Conservation (phyloP, 192 early-diverging fungal genomes). For the Phlyctochytrium arcticum region DNA sequence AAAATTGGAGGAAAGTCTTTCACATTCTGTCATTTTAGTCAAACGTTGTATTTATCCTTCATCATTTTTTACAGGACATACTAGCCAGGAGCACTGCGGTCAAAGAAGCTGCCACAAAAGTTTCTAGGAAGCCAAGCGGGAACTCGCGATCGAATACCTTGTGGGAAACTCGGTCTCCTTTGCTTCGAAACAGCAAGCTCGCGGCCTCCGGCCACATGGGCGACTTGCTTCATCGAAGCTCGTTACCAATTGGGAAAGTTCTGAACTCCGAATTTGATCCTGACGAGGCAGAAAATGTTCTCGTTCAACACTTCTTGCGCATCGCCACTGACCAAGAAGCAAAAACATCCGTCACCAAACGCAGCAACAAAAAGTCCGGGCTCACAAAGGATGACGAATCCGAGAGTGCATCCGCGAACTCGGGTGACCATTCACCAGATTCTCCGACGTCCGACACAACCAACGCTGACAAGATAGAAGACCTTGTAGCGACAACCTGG, state of each 20-base stretch:
- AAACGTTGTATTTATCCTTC: background rate
- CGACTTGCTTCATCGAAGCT: slow-evolving; percentile 3
- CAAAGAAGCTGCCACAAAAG: background rate
- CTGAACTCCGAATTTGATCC: background rate
- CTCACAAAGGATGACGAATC: background rate
- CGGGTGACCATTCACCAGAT: background rate
- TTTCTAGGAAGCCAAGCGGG: background rate
- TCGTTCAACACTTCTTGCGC: slow-evolving; percentile 20
- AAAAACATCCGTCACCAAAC: background rate
- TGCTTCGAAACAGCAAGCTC: slow-evolving; percentile 5
- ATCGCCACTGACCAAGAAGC: slow-evolving; percentile 19
- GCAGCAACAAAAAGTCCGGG: background rate
- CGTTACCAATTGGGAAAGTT: slow-evolving; percentile 11
- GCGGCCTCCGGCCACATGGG: background rate
- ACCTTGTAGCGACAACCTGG: slow-evolving; percentile 30
- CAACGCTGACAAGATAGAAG: background rate
- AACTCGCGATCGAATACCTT: slow-evolving; percentile 12
- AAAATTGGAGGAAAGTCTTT: slow-evolving; percentile 30
- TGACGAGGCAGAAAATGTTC: slow-evolving; percentile 15
- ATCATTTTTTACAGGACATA: slow-evolving; percentile 10
- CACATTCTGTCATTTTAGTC: background rate
- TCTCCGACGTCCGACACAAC: background rate
- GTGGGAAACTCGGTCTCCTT: slow-evolving; percentile 24
- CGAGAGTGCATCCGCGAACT: background rate
- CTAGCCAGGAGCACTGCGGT: slow-evolving; percentile 10